Conservation (phyloP, 441 rosid species). For the Gossypium davidsonii region DNA sequence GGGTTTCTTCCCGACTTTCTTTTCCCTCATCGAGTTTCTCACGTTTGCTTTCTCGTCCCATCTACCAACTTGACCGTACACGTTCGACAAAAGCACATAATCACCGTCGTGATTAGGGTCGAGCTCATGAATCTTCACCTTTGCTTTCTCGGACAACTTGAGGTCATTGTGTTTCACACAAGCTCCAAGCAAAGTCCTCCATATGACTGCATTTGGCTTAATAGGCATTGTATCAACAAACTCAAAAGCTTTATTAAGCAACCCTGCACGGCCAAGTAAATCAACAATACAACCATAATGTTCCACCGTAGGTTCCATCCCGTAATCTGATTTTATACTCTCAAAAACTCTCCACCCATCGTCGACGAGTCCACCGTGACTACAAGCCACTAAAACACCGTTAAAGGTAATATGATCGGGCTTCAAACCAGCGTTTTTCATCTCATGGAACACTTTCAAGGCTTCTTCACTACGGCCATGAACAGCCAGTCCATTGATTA, state of each 20-base stretch:
- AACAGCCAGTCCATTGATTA: conserved; percentile 34
- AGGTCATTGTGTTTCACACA: conserved; percentile 29
- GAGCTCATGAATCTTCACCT: conserved; percentile 24
- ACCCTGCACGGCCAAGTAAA: conserved; percentile 32
- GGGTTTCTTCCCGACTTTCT: conserved; percentile 28
- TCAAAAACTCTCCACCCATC: conserved; percentile 28
- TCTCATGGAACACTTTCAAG: conserved; percentile 19
- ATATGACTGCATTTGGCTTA: conserved; percentile 26
- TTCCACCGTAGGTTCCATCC: conserved; percentile 25
- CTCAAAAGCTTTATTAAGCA: conserved; percentile 25
- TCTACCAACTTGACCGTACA: conserved; percentile 28
- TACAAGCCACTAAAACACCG: conserved; percentile 30
- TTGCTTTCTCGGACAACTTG: conserved; percentile 28
- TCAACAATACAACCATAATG: conserved; percentile 42
- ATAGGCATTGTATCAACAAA: conserved; percentile 29
- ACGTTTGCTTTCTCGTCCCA: conserved; percentile 30
- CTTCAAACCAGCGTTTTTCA: conserved; percentile 23
- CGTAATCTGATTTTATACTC: conserved; percentile 26
- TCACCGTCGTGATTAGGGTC: conserved; percentile 38
- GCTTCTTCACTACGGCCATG: conserved; percentile 28
- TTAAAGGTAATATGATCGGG: conserved; percentile 32
- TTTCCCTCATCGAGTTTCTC: conserved; percentile 26
- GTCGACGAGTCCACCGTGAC: conserved; percentile 31
- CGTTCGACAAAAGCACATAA: conserved; percentile 37
- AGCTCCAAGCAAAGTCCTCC: conserved; percentile 40